A percentile compares a stretch with the other conserved stretches of the same genome.
Conservation (phyloP, 2,329 filamentous ascomycete genomes). For the Claviceps cyperi region DNA sequence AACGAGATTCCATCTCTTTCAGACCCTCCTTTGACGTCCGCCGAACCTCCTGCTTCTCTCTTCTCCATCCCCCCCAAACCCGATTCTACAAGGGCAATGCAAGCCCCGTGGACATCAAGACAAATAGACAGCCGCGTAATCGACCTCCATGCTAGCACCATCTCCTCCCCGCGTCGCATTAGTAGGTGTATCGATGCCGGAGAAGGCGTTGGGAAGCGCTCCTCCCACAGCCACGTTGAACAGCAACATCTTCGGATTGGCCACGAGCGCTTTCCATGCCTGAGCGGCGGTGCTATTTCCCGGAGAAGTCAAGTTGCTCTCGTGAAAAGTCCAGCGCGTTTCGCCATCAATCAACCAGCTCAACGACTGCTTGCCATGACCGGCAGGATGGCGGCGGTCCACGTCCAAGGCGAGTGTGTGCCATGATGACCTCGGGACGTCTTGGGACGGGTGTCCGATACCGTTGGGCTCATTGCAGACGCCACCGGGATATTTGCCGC, state of each 20-base stretch:
- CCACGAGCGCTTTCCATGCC: slow-evolving; percentile 19
- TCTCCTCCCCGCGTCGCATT: slow-evolving; percentile 17
- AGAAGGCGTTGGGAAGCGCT: slow-evolving; percentile 20
- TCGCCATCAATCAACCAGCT: slow-evolving; percentile 21
- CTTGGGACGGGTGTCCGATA: slow-evolving; percentile 10
- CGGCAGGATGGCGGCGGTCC: slow-evolving; percentile 11
- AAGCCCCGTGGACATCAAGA: too few species aligned
- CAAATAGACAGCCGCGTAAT: slow-evolving; percentile 24
- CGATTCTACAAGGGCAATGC: too few species aligned
- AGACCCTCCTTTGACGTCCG: too few species aligned
- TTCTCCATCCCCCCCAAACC: neutral
- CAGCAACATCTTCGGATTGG: slow-evolving; percentile 19
- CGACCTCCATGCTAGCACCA: slow-evolving; percentile 22
- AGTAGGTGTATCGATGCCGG: slow-evolving; percentile 19
- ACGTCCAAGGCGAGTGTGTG: slow-evolving; percentile 20
- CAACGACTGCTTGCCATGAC: slow-evolving; percentile 15
- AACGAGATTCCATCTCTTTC: too few species aligned
- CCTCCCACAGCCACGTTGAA: slow-evolving; percentile 27
- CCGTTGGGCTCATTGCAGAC: slow-evolving; percentile 28
- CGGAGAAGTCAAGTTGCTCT: slow-evolving; percentile 10
- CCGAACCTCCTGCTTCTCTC: too few species aligned
- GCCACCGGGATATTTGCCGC: slow-evolving; percentile 23
- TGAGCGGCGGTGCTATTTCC: slow-evolving; percentile 5
- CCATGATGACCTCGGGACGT: slow-evolving; percentile 17
- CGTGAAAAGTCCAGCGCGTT: slow-evolving; percentile 13